Conservation (phyloP, 371 early-diverging fungal genomes). For the Rhizomucor miehei region DNA sequence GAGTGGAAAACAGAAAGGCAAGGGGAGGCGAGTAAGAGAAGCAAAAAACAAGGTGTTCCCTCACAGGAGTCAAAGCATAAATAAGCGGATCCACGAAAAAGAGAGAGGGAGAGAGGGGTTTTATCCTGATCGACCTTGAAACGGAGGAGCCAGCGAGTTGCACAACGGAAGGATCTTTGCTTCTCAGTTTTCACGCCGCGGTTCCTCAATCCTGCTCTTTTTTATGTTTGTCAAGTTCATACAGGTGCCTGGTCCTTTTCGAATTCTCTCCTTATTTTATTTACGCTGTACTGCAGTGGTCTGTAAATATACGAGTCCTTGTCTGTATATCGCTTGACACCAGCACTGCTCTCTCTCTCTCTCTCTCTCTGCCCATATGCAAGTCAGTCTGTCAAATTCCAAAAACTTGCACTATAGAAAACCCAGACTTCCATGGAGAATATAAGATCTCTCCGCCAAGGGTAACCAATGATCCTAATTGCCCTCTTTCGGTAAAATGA, state of each 20-base stretch:
- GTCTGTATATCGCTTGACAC: too few species aligned
- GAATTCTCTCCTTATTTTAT: too few species aligned
- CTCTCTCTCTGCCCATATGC: too few species aligned
- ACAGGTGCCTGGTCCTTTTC: too few species aligned
- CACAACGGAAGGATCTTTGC: conserved; percentile 3
- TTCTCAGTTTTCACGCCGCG: background rate
- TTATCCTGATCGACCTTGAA: background rate
- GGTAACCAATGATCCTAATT: background rate
- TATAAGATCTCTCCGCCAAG: conserved; percentile 2
- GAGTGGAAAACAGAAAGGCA: conserved; percentile 2
- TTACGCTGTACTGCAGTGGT: too few species aligned
- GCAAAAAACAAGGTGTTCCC: background rate
- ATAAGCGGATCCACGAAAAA: background rate
- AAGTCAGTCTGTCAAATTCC: background rate
- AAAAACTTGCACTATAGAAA: conserved; percentile 3
- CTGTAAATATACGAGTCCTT: too few species aligned
- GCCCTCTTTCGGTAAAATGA: background rate
- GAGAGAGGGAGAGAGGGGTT: conserved; percentile 3
- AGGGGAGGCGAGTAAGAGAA: background rate
- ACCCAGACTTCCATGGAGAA: conserved; percentile 21
- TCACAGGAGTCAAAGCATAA: background rate
- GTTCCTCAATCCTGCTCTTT: background rate
- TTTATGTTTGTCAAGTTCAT: too few species aligned
- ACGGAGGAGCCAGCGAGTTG: background rate
- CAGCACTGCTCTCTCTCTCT: too few species aligned